Percentiles rank a stretch among this genome's conserved stretches.
These are phyloP conservation scores for Populus hybrid DNA, from an alignment of 441 rosid species.

Conservation along the genomic window DNA sequence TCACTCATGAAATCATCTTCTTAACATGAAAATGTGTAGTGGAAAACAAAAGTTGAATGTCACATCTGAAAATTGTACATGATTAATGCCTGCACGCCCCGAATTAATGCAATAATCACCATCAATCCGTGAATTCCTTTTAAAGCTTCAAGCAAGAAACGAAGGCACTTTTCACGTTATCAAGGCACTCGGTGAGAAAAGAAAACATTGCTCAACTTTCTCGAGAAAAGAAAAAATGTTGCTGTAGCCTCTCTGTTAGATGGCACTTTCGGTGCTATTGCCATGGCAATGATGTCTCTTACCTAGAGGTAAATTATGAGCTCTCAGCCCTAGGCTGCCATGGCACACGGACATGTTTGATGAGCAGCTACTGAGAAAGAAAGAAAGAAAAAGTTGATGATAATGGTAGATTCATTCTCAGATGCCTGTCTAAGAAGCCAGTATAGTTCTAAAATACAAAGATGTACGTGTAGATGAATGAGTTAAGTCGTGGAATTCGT, in stretches of 20 bases:
- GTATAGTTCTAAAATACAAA: no score
- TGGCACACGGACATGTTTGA: neutral
- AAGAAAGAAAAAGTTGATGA: neutral
- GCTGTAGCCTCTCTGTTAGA: neutral
- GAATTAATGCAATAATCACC: neutral
- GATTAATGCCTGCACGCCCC: neutral
- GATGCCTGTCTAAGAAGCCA: no score
- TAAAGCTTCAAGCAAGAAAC: neutral
- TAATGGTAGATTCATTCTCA: no score
- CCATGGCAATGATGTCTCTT: constrained; percentile 7
- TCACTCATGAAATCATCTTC: neutral
- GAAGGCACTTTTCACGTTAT: neutral
- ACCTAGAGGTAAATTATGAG: constrained; percentile 1
- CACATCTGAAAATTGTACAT: neutral
- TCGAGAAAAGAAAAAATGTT: neutral
- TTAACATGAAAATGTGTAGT: neutral
- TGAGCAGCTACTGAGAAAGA: neutral
- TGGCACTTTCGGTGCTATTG: constrained; percentile 19
- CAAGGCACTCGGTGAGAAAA: neutral
- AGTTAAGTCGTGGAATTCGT: neutral
- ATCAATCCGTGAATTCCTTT: neutral
- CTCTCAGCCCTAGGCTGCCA: neutral
- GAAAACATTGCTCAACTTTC: no score
- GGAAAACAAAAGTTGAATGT: neutral
- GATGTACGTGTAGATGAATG: no score